Conservation (phyloP, 2,329 filamentous ascomycete genomes). For the Acrocalymma vagum region DNA sequence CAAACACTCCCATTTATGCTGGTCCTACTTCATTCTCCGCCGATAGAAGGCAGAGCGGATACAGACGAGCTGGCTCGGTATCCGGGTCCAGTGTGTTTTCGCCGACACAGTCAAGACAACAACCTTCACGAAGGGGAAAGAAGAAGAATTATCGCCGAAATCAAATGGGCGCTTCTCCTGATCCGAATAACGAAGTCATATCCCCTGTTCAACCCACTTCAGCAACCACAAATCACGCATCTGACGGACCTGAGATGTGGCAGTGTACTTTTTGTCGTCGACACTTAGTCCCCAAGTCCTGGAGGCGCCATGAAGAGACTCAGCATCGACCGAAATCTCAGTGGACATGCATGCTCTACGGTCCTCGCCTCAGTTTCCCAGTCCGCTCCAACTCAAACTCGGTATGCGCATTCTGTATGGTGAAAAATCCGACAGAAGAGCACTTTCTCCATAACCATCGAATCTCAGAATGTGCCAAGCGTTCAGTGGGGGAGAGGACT, state of each 20-base stretch:
- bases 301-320: conserved; percentile 48
- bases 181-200: conserved; percentile 15
- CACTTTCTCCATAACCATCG: conserved; percentile 38
- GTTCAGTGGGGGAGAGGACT: conserved; percentile 35
- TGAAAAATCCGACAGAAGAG: conserved; percentile 33
- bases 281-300: conserved; percentile 41
- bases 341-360: conserved; percentile 43
- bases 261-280: conserved; percentile 45
- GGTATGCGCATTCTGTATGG: conserved; percentile 41
- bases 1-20: conserved; percentile 12
- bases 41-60: conserved; percentile 2
- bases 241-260: conserved; percentile 32
- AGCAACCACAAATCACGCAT: not conserved
- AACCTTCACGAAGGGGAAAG: conserved; percentile 38
- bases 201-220: conserved; percentile 16
- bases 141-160: conserved; percentile 45
- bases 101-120: not conserved
- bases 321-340: conserved; percentile 42
- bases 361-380: conserved; percentile 26
- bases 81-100: too few relatives aligned
- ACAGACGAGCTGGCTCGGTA: too few relatives aligned
- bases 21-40: conserved; percentile 12
- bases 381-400: conserved; percentile 11
- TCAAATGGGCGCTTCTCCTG: conserved; percentile 13
- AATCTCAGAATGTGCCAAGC: conserved; percentile 38